Conservation (phyloP, 2,329 filamentous ascomycete species). For the Cladosporium sp. region DNA sequence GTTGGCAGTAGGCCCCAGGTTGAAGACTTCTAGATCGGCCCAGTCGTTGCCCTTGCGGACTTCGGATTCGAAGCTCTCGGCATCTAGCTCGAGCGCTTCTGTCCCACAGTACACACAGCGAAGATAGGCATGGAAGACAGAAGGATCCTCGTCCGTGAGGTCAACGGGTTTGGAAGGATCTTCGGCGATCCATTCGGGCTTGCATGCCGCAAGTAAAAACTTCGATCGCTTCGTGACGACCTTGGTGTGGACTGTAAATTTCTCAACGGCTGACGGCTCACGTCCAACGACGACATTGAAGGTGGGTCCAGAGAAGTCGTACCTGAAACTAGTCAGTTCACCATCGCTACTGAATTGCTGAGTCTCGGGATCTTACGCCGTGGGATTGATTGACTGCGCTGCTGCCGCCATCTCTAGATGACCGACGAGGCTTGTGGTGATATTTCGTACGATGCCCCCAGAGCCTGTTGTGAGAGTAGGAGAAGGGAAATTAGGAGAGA, state of each 20-base stretch:
- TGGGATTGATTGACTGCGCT: no score
- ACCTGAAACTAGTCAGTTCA: no score
- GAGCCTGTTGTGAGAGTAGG: no score
- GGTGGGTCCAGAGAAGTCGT: not conserved
- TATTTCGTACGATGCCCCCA: no score
- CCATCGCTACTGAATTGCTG: no score
- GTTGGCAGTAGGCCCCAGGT: not conserved
- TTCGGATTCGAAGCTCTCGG: not conserved
- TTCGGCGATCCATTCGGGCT: not conserved
- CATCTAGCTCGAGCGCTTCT: no score
- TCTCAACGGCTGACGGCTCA: not conserved
- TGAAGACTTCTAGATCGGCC: not conserved
- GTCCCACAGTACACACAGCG: no score
- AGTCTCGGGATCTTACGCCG: no score
- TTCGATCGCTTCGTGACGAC: not conserved
- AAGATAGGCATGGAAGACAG: no score
- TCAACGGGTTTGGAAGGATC: not conserved
- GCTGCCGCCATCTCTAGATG: no score
- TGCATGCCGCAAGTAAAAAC: not conserved
- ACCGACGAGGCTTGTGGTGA: no score
- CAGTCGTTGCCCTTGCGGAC: not conserved
- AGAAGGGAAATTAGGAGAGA: no score
- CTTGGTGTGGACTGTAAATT: not conserved
- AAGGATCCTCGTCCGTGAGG: not conserved
- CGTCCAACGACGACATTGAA: not conserved